A percentile compares a stretch with the other conserved stretches of the same genome.
Conservation (phyloP, 371 early-diverging fungal genomes). For the Mortierella sp. region DNA sequence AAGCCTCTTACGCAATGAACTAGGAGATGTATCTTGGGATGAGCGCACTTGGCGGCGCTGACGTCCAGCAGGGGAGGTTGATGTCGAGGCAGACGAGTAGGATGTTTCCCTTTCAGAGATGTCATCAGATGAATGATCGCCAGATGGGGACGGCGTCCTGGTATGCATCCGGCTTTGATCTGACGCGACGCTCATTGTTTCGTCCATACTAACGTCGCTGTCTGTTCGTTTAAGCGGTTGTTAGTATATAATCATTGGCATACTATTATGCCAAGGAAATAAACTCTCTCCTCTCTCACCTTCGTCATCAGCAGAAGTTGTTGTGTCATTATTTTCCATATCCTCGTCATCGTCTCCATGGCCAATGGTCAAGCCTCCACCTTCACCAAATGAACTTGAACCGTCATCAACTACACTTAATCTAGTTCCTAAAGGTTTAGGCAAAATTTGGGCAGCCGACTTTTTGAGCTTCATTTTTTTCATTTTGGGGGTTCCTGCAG, state of each 20-base stretch:
- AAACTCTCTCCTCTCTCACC: not conserved
- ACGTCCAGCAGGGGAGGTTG: constrained; percentile 18
- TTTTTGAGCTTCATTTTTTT: constrained; percentile 20
- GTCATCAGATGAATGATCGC: constrained; percentile 34
- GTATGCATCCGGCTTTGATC: constrained; percentile 26
- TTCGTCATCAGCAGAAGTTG: constrained; percentile 17
- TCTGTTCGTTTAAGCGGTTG: constrained; percentile 5
- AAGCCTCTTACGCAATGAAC: constrained; percentile 21
- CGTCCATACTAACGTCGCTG: constrained; percentile 46
- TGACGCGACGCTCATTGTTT: constrained; percentile 39
- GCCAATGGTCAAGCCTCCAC: not conserved
- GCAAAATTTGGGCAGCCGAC: constrained; percentile 16
- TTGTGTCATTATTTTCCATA: constrained; percentile 10
- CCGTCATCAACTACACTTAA: constrained; percentile 6
- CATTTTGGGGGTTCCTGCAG: constrained; percentile 12
- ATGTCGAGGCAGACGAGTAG: constrained; percentile 23
- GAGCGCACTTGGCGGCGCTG: constrained; percentile 6
- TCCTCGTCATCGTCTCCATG: constrained; percentile 20
- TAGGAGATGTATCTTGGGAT: constrained; percentile 21
- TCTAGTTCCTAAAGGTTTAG: constrained; percentile 8
- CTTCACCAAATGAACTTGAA: not conserved
- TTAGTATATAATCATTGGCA: not conserved
- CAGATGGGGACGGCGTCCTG: constrained; percentile 32
- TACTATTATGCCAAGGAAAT: not conserved
- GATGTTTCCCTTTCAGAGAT: constrained; percentile 38